Conservation (phyloP, 2,329 filamentous ascomycete species). For the Exserohilum turcica region DNA sequence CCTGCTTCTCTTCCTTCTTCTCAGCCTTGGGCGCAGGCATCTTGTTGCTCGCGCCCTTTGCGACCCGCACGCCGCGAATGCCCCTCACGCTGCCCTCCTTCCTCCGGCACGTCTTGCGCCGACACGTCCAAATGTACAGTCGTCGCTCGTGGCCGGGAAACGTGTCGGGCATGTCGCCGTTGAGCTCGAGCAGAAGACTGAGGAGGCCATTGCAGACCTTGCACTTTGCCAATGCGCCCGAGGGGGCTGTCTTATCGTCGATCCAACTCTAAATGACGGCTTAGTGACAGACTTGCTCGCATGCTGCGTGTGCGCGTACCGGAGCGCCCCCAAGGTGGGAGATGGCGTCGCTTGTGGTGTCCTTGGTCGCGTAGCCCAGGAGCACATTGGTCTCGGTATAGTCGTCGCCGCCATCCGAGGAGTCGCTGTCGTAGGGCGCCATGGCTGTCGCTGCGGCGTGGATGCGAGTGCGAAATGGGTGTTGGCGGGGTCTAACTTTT, state of each 20-base stretch:
- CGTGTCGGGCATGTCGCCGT: slow-evolving; percentile 83
- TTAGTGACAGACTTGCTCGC: slow-evolving; percentile 12
- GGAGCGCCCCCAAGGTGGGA: slow-evolving; percentile 87
- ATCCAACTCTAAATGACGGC: slow-evolving; percentile 71
- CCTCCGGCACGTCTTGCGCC: slow-evolving; percentile 75
- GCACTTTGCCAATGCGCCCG: slow-evolving; percentile 79
- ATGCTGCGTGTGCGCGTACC: slow-evolving; percentile 60
- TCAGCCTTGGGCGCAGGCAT: slow-evolving; percentile 17
- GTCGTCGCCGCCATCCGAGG: slow-evolving; percentile 69
- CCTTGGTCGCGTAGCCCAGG: slow-evolving; percentile 84
- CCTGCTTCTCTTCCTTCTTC: slow-evolving; percentile 26
- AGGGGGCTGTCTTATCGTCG: slow-evolving; percentile 70
- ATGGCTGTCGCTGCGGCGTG: slow-evolving; percentile 50
- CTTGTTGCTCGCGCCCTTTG: slow-evolving; percentile 41
- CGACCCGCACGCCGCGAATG: slow-evolving; percentile 69
- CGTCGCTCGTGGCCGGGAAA: slow-evolving; percentile 88
- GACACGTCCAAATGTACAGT: slow-evolving; percentile 84
- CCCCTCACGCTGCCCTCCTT: slow-evolving; percentile 82
- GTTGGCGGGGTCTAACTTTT: slow-evolving; percentile 20
- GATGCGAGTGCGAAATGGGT: neutral
- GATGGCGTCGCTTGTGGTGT: slow-evolving; percentile 78
- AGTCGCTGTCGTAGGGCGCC: slow-evolving; percentile 86
- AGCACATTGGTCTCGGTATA: slow-evolving; percentile 85
- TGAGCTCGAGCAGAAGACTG: slow-evolving; percentile 84
- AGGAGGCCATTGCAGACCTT: slow-evolving; percentile 84